Evolutionary conservation across 1,284 basidiomycete species (phyloP).

Genomic region (Trametes hirsuta): DNA sequence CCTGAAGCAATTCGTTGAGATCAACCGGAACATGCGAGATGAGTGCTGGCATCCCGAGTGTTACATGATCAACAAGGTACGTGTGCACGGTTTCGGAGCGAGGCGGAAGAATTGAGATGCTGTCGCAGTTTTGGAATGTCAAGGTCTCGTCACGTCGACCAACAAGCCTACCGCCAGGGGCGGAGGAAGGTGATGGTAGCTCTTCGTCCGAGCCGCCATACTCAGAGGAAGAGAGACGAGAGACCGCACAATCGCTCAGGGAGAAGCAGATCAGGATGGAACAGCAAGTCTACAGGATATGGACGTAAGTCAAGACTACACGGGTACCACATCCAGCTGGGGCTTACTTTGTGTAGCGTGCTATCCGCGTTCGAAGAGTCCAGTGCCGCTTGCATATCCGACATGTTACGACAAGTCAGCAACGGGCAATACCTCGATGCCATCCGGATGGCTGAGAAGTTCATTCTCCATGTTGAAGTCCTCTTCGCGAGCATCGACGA

Average conservation of each 20-base stretch:
- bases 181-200: conserved; percentile 51
- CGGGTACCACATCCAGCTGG: not conserved
- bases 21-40: conserved; percentile 96
- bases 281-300: conserved; percentile 97
- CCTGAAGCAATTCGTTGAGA: conserved; percentile 99
- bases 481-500: conserved; percentile 98
- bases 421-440: conserved; percentile 96
- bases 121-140: conserved; percentile 97
- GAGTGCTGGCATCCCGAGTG: conserved; percentile 99
- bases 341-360: conserved; percentile 54
- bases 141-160: conserved; percentile 86
- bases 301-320: conserved; percentile 67
- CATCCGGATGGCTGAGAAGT: conserved; percentile 97
- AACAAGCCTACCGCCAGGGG: conserved; percentile 51
- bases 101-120: conserved; percentile 1
- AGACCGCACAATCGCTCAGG: conserved; percentile 85
- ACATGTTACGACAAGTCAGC: conserved; percentile 98
- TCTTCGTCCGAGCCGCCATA: conserved; percentile 50
- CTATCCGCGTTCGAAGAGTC: conserved; percentile 98
- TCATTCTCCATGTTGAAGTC: conserved; percentile 98
- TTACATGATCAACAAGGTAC: conserved; percentile 99
- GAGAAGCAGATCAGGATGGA: conserved; percentile 96
- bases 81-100: not conserved
- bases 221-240: conserved; percentile 76
- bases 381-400: conserved; percentile 98